A percentile compares a stretch with the other conserved stretches of the same genome.
These are phyloP conservation scores for Penicillium coffeae DNA, from an alignment of 495 filamentous ascomycete species.

Conservation along the genomic window DNA sequence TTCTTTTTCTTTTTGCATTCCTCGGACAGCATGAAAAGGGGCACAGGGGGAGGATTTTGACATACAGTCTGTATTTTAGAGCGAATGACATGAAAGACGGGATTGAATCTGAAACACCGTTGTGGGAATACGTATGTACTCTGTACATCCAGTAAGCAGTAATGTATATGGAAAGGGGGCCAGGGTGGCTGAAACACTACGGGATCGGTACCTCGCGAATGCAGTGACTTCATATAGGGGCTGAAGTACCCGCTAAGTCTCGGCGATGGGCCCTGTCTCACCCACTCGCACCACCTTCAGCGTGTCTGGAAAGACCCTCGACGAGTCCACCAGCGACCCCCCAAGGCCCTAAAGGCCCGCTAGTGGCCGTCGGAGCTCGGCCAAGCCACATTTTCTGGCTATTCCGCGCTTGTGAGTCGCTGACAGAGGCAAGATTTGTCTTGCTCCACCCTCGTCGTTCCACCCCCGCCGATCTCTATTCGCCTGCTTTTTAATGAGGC, in stretches of 20 bases:
- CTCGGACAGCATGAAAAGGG: not conserved
- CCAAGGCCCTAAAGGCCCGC: not conserved
- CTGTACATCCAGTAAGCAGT: not conserved
- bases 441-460: no score
- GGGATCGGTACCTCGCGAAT: not conserved
- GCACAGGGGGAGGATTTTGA: slow-evolving; percentile 3
- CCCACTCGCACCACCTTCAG: not conserved
- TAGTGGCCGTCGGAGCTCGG: not conserved
- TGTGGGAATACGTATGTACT: no score
- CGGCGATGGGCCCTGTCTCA: not conserved
- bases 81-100: slow-evolving; percentile 8
- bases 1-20: slow-evolving; percentile 2
- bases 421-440: no score
- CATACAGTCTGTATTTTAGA: slow-evolving; percentile 19
- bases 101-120: slow-evolving; percentile 5
- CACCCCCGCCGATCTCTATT: slow-evolving; percentile 8
- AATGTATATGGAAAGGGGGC: not conserved
- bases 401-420: no score
- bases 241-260: slow-evolving; percentile 2
- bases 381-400: slow-evolving; percentile 2
- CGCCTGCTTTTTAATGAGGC: not conserved
- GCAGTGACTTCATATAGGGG: slow-evolving; percentile 1
- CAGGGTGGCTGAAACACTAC: slow-evolving; percentile 4
- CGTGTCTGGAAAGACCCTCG: not conserved
- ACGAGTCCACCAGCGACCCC: not conserved